A percentile compares a stretch with the other conserved stretches of the same genome.
Evolutionary conservation across 108 stramenopile species (phyloP).

Genomic region (Nitzschia sp.): DNA sequence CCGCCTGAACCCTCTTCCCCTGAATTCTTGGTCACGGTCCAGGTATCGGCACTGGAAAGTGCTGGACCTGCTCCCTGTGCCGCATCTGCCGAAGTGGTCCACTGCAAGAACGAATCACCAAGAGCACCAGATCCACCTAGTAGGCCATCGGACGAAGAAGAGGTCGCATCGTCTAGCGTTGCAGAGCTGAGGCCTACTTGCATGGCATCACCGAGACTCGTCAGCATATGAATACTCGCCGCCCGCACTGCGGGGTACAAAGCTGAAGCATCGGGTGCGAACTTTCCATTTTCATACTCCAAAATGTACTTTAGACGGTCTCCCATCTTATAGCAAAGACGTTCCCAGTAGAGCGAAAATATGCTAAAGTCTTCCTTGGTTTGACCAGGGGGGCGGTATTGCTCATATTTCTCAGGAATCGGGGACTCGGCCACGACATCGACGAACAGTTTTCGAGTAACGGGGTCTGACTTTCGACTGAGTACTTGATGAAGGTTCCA

Average conservation of each 20-base stretch:
- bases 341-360: constrained; percentile 77
- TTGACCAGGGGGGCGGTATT: constrained; percentile 24
- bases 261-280: constrained; percentile 66
- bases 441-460: constrained; percentile 66
- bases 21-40: constrained; percentile 25
- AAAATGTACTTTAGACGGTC: constrained; percentile 59
- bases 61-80: constrained; percentile 10
- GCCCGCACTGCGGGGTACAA: constrained; percentile 78
- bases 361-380: constrained; percentile 42
- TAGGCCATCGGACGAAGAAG: constrained; percentile 46
- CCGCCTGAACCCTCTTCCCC: neutral
- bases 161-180: constrained; percentile 45
- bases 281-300: constrained; percentile 62
- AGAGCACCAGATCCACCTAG: constrained; percentile 76
- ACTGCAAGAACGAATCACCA: constrained; percentile 61
- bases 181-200: constrained; percentile 47
- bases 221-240: constrained; percentile 72
- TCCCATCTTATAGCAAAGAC: constrained; percentile 61
- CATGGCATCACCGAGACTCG: constrained; percentile 68
- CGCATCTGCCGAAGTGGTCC: constrained; percentile 30
- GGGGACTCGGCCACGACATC: constrained; percentile 61
- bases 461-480: constrained; percentile 74
- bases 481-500: constrained; percentile 83
- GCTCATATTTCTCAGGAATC: constrained; percentile 44
- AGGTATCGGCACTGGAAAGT: constrained; percentile 29